phyloP scores from a whole-genome alignment of 139 green algal species.

The Chlorella ohadii region DNA sequence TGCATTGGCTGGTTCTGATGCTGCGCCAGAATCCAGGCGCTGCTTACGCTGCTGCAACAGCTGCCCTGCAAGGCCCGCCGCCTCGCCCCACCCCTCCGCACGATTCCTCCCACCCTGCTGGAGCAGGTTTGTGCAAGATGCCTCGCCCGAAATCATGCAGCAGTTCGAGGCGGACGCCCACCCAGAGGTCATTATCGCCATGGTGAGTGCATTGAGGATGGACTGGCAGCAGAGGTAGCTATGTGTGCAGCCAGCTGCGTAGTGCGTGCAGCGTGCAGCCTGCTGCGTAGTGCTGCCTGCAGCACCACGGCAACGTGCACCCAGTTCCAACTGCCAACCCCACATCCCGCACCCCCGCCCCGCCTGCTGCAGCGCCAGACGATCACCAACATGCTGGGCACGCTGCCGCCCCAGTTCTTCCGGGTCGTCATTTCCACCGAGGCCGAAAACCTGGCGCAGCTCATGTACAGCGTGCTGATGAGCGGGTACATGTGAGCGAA shows the following conservation, averaged over 20 bases:
- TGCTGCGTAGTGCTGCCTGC: too few species aligned
- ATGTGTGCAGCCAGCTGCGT: too few species aligned
- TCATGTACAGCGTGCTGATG: slow-evolving; percentile 90
- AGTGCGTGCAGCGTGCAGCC: too few species aligned
- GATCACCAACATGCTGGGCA: slow-evolving; percentile 84
- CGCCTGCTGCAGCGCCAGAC: slow-evolving; percentile 77
- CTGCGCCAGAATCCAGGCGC: background rate
- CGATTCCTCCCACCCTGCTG: background rate
- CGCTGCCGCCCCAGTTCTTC: slow-evolving; percentile 87
- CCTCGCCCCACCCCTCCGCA: too few species aligned
- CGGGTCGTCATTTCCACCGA: slow-evolving; percentile 77
- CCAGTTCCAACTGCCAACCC: background rate
- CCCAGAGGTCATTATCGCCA: slow-evolving; percentile 39
- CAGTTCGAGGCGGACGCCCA: slow-evolving; percentile 64
- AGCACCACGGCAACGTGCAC: too few species aligned
- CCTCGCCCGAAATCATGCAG: slow-evolving; percentile 60
- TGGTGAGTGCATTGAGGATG: too few species aligned
- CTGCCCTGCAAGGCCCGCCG: too few species aligned
- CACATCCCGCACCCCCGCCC: background rate
- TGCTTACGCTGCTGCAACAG: background rate
- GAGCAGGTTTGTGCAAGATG: slow-evolving; percentile 68
- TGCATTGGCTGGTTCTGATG: background rate
- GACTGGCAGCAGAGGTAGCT: too few species aligned
- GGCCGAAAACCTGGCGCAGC: slow-evolving; percentile 85
- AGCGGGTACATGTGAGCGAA: slow-evolving; percentile 75